A percentile compares a stretch with the other conserved stretches of the same genome.
These are phyloP conservation scores for Metschnikowia kunwiensis DNA, from an alignment of 805 yeast species.

Conservation along the genomic window DNA sequence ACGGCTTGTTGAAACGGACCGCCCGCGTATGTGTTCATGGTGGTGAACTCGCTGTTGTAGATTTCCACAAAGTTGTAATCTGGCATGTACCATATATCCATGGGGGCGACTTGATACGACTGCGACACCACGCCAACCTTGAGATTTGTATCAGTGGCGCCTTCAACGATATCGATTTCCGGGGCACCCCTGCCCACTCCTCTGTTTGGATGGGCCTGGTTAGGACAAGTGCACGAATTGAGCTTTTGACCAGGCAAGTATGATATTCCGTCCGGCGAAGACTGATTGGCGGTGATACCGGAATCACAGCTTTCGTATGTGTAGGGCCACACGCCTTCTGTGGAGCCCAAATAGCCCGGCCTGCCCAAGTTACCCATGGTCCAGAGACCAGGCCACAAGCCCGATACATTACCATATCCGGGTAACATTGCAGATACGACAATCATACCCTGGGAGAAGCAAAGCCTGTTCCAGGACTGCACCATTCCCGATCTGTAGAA, in stretches of 20 bases:
- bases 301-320: conserved; percentile 85
- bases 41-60: conserved; percentile 62
- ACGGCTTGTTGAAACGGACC: conserved; percentile 94
- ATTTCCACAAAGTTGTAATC: conserved; percentile 79
- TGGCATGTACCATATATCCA: conserved; percentile 91
- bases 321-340: conserved; percentile 96
- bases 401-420: conserved; percentile 71
- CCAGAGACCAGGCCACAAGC: conserved; percentile 98
- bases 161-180: conserved; percentile 81
- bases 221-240: conserved; percentile 73
- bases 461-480: conserved; percentile 88
- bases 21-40: conserved; percentile 86
- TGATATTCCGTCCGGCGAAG: conserved; percentile 84
- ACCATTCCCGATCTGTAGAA: conserved; percentile 88
- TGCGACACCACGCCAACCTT: conserved; percentile 76
- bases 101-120: conserved; percentile 89
- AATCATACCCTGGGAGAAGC: conserved; percentile 79
- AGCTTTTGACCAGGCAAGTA: conserved; percentile 83
- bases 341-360: conserved; percentile 82
- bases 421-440: conserved; percentile 80
- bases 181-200: conserved; percentile 95
- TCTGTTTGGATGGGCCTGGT: conserved; percentile 81
- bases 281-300: conserved; percentile 92
- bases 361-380: conserved; percentile 89
- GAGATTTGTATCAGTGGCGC: conserved; percentile 57